Percentiles rank a stretch among this genome's conserved stretches.
These are phyloP conservation scores for Saccharata proteae DNA, from an alignment of 2,329 filamentous ascomycete genomes.

Conservation along the genomic window DNA sequence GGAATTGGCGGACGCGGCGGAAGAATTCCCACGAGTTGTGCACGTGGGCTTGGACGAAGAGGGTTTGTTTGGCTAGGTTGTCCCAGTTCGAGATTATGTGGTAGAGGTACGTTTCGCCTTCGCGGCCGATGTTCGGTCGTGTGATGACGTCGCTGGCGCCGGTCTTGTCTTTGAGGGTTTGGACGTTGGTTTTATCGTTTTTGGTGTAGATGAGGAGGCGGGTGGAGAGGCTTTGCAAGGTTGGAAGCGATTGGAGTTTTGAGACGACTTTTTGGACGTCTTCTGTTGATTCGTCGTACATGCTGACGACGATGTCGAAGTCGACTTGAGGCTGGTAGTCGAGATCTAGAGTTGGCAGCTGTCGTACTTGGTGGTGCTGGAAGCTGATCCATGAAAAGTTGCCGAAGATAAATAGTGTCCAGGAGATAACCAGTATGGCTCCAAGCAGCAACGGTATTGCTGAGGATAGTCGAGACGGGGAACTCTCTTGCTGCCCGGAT, in stretches of 20 bases:
- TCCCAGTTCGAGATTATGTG: conserved; percentile 35
- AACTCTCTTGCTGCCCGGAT: no score
- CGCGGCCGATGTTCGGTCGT: conserved; percentile 30
- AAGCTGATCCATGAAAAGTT: no score
- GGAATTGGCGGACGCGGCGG: conserved; percentile 27
- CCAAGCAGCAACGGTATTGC: no score
- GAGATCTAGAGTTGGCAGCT: conserved; percentile 10
- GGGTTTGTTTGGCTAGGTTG: conserved; percentile 30
- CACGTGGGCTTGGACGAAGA: conserved; percentile 36
- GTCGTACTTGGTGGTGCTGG: no score
- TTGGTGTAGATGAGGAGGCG: conserved; percentile 21
- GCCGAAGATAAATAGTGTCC: no score
- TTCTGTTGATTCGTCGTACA: conserved; percentile 21
- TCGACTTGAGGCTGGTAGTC: conserved; percentile 13
- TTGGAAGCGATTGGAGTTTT: not conserved
- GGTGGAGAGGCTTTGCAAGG: conserved; percentile 14
- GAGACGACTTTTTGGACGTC: conserved; percentile 14
- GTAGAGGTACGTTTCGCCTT: conserved; percentile 34
- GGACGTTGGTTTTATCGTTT: conserved; percentile 10
- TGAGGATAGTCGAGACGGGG: no score
- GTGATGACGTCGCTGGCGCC: conserved; percentile 15
- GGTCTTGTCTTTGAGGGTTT: conserved; percentile 13
- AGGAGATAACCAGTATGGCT: no score
- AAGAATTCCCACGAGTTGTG: conserved; percentile 27
- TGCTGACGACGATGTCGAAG: conserved; percentile 25